phyloP scores from a whole-genome alignment of 768 basidiomycete genomes.

The Exsudoporus frostii region DNA sequence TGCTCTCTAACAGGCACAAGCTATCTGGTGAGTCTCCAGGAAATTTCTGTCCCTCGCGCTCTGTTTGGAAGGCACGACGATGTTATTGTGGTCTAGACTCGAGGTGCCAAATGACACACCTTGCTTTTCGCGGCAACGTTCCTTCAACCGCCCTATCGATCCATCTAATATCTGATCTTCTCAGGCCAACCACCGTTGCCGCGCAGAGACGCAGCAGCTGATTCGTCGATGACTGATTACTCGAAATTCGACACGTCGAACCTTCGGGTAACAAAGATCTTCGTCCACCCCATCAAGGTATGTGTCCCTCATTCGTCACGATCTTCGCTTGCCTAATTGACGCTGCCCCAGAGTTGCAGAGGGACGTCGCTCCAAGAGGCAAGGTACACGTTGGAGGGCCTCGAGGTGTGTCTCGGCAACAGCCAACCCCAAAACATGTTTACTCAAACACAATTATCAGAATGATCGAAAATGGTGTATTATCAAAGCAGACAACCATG shows the following conservation, averaged over 20 bases:
- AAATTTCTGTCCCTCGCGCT: not conserved
- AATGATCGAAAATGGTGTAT: conserved; percentile 73
- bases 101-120: not conserved
- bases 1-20: conserved; percentile 1
- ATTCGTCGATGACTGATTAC: conserved; percentile 3
- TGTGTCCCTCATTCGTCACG: conserved; percentile 24
- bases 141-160: not conserved
- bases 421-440: not conserved
- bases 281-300: conserved; percentile 73
- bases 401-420: conserved; percentile 48
- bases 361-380: conserved; percentile 58
- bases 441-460: conserved; percentile 33
- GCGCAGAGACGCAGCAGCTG: not conserved
- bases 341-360: conserved; percentile 59
- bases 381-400: conserved; percentile 56
- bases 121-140: not conserved
- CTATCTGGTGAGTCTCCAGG: conserved; percentile 14
- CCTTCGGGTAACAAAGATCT: conserved; percentile 50
- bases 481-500: conserved; percentile 50
- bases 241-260: conserved; percentile 30
- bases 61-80: not conserved
- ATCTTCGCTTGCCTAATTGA: not conserved
- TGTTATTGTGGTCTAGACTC: not conserved
- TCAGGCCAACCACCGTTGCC: conserved; percentile 1
- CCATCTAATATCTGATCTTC: conserved; percentile 14